These are phyloP conservation scores for Tylopilus sp. DNA, from an alignment of 768 basidiomycete species.

Conservation along the genomic window DNA sequence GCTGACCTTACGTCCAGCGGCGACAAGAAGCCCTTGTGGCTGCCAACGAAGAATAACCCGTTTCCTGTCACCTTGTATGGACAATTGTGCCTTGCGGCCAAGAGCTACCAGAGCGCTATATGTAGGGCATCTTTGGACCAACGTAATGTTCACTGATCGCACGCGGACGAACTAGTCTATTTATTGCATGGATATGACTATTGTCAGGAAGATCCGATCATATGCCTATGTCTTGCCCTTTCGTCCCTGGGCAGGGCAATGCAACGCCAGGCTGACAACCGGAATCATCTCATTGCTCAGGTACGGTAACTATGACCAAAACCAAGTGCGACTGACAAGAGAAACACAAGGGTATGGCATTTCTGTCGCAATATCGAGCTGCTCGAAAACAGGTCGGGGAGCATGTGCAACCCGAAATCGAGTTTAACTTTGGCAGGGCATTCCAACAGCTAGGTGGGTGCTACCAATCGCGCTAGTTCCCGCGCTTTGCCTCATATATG, in stretches of 20 bases:
- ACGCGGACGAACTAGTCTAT: conserved; percentile 56
- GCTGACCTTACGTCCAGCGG: conserved; percentile 11
- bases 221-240: conserved; percentile 79
- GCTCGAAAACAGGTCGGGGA: conserved; percentile 44
- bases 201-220: conserved; percentile 77
- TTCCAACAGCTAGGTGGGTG: conserved; percentile 46
- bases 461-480: background rate
- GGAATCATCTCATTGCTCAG: conserved; percentile 70
- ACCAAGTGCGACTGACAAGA: background rate
- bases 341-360: conserved; percentile 69
- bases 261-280: conserved; percentile 92
- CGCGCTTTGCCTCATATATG: background rate
- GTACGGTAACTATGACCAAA: background rate
- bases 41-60: conserved; percentile 70
- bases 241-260: conserved; percentile 87
- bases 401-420: conserved; percentile 63
- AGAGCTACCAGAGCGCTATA: conserved; percentile 87
- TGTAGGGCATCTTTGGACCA: conserved; percentile 52
- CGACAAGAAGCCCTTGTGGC: conserved; percentile 31
- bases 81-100: conserved; percentile 76
- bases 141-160: background rate
- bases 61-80: conserved; percentile 74
- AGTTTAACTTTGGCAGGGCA: conserved; percentile 88
- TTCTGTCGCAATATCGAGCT: conserved; percentile 77
- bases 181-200: conserved; percentile 80